Evolutionary conservation across 345 rosid species (phyloP).

Genomic region (Gossypium australe): DNA sequence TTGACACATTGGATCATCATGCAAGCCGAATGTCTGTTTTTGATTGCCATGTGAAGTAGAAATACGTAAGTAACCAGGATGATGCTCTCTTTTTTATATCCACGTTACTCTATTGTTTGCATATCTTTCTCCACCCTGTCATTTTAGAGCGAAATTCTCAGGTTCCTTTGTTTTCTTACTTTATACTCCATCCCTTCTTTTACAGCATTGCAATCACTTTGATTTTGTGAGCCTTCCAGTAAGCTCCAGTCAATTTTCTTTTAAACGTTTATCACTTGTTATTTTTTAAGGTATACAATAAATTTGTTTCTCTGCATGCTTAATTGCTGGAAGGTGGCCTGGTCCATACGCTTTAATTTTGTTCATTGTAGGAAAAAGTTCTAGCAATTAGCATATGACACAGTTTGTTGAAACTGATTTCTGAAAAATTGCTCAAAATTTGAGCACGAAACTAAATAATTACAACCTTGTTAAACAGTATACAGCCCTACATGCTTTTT

Average conservation of each 20-base stretch:
- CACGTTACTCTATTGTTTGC: neutral
- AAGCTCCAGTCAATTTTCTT: neutral
- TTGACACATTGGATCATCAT: neutral
- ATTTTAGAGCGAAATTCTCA: too few species aligned
- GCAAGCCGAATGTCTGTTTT: neutral
- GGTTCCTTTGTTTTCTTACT: neutral
- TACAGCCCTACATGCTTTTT: constrained; percentile 2
- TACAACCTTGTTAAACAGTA: constrained; percentile 1
- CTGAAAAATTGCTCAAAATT: constrained; percentile 12
- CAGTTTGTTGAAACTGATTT: neutral
- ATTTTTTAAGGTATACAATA: too few species aligned
- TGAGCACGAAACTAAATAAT: constrained; percentile 10
- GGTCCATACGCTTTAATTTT: neutral
- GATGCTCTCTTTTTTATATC: too few species aligned
- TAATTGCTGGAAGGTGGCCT: neutral
- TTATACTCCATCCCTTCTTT: neutral
- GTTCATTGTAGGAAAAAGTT: neutral
- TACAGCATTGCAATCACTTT: neutral
- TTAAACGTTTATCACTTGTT: neutral
- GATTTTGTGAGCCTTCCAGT: neutral
- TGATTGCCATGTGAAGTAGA: neutral
- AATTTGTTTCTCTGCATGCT: neutral
- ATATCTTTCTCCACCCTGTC: neutral
- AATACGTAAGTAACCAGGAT: neutral
- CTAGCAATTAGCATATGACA: neutral